These are phyloP conservation scores for Starmerella roubikii DNA, from an alignment of 805 yeast genomes.

Conservation along the genomic window DNA sequence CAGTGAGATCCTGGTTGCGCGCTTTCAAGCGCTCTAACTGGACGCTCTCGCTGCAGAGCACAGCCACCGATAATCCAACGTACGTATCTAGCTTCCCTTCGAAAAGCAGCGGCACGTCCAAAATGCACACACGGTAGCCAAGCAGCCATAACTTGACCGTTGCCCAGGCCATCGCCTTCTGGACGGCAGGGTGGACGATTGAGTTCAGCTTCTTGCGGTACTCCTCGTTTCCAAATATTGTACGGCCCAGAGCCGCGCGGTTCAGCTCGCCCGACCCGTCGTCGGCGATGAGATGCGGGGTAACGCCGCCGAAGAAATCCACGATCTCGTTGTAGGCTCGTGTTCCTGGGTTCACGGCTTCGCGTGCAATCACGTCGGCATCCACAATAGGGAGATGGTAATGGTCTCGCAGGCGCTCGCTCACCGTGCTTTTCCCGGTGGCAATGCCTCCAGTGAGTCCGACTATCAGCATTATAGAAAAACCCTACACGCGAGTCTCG, in stretches of 20 bases:
- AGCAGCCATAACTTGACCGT: conserved; percentile 43
- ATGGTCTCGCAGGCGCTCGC: conserved; percentile 39
- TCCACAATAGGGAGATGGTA: conserved; percentile 55
- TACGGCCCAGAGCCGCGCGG: conserved; percentile 59
- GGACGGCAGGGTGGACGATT: conserved; percentile 81
- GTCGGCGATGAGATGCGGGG: conserved; percentile 34
- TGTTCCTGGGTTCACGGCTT: conserved; percentile 71
- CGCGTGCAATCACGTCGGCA: conserved; percentile 80
- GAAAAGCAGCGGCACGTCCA: conserved; percentile 84
- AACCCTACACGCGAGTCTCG: too few species aligned
- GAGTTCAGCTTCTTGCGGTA: conserved; percentile 50
- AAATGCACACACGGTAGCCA: conserved; percentile 46
- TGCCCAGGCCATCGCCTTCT: conserved; percentile 47
- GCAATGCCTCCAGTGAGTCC: conserved; percentile 99
- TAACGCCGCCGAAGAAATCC: conserved; percentile 39
- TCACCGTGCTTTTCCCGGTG: conserved; percentile 90
- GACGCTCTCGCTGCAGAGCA: conserved; percentile 41
- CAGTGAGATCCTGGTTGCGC: conserved; percentile 55
- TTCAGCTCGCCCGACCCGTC: conserved; percentile 39
- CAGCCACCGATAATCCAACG: conserved; percentile 62
- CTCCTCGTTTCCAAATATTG: conserved; percentile 57
- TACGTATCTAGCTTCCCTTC: conserved; percentile 58
- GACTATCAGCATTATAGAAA: conserved; percentile 68
- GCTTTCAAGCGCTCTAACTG: conserved; percentile 51
- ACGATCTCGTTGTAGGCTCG: conserved; percentile 57